Percentiles rank a stretch among this genome's conserved stretches.
phyloP scores from a whole-genome alignment of 768 basidiomycete genomes.

The Trametes gibbosa region DNA sequence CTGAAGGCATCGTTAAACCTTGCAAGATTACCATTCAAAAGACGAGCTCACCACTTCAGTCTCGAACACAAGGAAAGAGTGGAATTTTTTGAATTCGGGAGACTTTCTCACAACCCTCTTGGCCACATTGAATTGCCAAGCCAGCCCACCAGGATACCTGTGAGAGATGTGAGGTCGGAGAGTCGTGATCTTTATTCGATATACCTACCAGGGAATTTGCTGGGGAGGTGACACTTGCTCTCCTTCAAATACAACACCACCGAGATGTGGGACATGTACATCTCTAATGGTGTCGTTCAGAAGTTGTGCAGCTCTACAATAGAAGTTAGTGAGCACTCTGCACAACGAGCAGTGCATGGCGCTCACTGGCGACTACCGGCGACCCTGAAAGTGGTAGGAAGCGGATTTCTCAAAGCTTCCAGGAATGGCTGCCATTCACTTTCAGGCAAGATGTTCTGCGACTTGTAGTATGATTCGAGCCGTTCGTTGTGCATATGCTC shows the following conservation, averaged over 20 bases:
- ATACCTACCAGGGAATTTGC: slow-evolving; percentile 76
- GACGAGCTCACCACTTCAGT: slow-evolving; percentile 85
- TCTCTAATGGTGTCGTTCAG: slow-evolving; percentile 78
- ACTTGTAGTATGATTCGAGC: slow-evolving; percentile 65
- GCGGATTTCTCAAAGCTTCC: slow-evolving; percentile 57
- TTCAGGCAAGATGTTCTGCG: slow-evolving; percentile 72
- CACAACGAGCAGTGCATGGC: too few relatives aligned
- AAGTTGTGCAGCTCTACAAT: slow-evolving; percentile 58
- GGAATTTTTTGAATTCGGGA: slow-evolving; percentile 91
- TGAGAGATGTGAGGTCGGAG: not conserved
- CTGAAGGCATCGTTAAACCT: slow-evolving; percentile 35
- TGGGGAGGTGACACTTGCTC: slow-evolving; percentile 73
- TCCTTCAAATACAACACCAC: slow-evolving; percentile 72
- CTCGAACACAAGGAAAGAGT: slow-evolving; percentile 94
- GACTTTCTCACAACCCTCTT: slow-evolving; percentile 86
- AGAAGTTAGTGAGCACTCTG: not conserved
- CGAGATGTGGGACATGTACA: slow-evolving; percentile 75
- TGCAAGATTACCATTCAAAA: not conserved
- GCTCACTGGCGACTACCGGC: slow-evolving; percentile 79
- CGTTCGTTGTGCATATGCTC: slow-evolving; percentile 69
- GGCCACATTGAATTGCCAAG: slow-evolving; percentile 93
- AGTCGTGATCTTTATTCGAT: not conserved
- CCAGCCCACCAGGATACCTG: slow-evolving; percentile 94
- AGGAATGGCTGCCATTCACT: slow-evolving; percentile 81
- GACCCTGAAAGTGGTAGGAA: slow-evolving; percentile 94